phyloP scores from a whole-genome alignment of 768 basidiomycete species.

The Hypholoma fasciculare region DNA sequence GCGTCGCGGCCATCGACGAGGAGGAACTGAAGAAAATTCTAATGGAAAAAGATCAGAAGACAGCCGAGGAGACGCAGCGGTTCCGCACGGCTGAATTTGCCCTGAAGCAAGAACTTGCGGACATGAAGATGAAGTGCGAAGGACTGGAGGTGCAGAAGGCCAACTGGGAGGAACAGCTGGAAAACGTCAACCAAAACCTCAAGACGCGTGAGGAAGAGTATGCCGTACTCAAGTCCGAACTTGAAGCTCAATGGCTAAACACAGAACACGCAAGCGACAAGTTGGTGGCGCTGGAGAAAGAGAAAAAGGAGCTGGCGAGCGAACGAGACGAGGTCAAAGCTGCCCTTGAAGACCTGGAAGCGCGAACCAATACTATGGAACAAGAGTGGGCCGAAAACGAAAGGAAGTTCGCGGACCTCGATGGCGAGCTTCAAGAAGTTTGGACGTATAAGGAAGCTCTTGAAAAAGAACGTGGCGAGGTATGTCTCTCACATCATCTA shows the following conservation, averaged over 20 bases:
- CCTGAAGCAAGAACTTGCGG: conserved; percentile 55
- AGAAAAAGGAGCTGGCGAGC: conserved; percentile 31
- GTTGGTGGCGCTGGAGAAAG: conserved; percentile 32
- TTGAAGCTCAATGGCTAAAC: conserved; percentile 72
- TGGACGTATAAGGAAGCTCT: conserved; percentile 52
- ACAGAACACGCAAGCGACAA: conserved; percentile 57
- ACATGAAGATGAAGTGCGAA: conserved; percentile 41
- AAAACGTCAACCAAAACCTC: conserved; percentile 38
- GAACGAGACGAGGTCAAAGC: conserved; percentile 41
- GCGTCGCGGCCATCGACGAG: conserved; percentile 41
- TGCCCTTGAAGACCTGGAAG: conserved; percentile 43
- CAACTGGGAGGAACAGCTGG: conserved; percentile 42
- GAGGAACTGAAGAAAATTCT: conserved; percentile 41
- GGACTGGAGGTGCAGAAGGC: conserved; percentile 44
- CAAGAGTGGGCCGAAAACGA: conserved; percentile 57
- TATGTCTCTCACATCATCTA: conserved; percentile 24
- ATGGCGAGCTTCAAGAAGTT: conserved; percentile 53
- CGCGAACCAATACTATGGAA: conserved; percentile 47
- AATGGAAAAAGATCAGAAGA: conserved; percentile 40
- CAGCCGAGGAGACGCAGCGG: conserved; percentile 40
- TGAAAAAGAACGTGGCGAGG: conserved; percentile 58
- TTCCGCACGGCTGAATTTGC: conserved; percentile 40
- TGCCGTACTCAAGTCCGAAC: conserved; percentile 53
- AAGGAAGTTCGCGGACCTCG: conserved; percentile 54
- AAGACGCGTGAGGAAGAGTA: conserved; percentile 45